Conservation (phyloP, 371 early-diverging fungal genomes). For the Dinochytrium kinnereticum region DNA sequence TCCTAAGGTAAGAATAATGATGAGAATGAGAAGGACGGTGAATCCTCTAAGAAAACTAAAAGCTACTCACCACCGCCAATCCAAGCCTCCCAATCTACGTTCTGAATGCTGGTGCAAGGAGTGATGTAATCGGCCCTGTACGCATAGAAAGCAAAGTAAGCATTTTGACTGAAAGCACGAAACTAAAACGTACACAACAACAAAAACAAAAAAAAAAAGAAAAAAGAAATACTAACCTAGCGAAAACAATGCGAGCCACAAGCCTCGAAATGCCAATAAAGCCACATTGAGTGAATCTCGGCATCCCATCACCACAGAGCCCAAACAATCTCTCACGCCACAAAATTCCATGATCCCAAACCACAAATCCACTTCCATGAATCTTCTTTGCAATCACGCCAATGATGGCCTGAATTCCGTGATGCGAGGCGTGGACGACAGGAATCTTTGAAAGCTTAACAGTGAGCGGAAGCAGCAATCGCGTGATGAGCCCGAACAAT, state of each 20-base stretch:
- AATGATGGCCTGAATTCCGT: slow-evolving; percentile 45
- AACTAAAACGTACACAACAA: too few species aligned
- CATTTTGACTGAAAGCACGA: too few species aligned
- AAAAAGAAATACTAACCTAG: slow-evolving; percentile 18
- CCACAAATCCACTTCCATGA: slow-evolving; percentile 33
- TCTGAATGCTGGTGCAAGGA: slow-evolving; percentile 51
- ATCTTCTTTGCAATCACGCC: slow-evolving; percentile 45
- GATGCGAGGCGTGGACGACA: slow-evolving; percentile 48
- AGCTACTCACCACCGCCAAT: slow-evolving; percentile 43
- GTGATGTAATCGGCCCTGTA: slow-evolving; percentile 49
- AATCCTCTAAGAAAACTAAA: not conserved
- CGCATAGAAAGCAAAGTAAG: not conserved
- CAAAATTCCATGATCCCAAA: slow-evolving; percentile 53
- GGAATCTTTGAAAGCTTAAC: slow-evolving; percentile 34
- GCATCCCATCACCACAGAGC: slow-evolving; percentile 42
- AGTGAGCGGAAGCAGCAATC: slow-evolving; percentile 41
- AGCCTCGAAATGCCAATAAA: slow-evolving; percentile 45
- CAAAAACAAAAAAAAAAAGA: too few species aligned
- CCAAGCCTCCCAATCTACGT: slow-evolving; percentile 46
- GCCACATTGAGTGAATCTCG: slow-evolving; percentile 40
- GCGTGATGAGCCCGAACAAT: slow-evolving; percentile 37
- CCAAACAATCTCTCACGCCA: slow-evolving; percentile 50
- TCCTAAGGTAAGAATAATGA: slow-evolving; percentile 20
- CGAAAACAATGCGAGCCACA: slow-evolving; percentile 38
- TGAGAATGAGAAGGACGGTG: too few species aligned